These are phyloP conservation scores for Cryptococcus sp. DNA, from an alignment of 1,284 basidiomycete species.

Conservation along the genomic window DNA sequence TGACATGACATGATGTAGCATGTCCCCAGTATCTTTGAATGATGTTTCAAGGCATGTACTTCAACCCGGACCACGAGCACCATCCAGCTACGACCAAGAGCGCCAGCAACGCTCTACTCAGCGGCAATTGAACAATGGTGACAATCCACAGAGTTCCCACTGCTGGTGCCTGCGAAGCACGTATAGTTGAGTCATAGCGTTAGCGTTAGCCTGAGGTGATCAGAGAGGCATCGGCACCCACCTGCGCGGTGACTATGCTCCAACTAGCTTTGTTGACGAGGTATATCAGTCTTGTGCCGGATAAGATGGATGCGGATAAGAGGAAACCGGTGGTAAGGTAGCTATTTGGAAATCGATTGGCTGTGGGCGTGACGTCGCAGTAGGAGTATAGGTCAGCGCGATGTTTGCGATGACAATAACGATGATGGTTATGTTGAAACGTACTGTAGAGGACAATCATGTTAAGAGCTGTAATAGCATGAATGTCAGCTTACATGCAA, in stretches of 20 bases:
- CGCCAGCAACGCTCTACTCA: conserved; percentile 39
- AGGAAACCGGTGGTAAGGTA: conserved; percentile 29
- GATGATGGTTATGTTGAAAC: conserved; percentile 8
- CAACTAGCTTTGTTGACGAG: conserved; percentile 50
- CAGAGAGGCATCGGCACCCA: conserved; percentile 15
- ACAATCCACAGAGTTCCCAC: conserved; percentile 53
- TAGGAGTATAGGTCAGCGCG: not conserved
- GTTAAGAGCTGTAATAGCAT: conserved; percentile 33
- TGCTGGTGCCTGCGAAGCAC: conserved; percentile 41
- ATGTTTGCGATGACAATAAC: not conserved
- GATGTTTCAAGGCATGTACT: conserved; percentile 27
- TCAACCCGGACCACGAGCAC: conserved; percentile 38
- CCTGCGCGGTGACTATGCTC: conserved; percentile 45
- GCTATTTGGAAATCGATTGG: conserved; percentile 35
- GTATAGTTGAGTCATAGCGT: not conserved
- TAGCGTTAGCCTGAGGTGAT: not conserved
- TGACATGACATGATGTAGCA: conserved; percentile 4
- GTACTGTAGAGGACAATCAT: conserved; percentile 46
- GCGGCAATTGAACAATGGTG: conserved; percentile 50
- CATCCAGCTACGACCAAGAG: conserved; percentile 34
- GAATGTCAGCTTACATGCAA: not conserved
- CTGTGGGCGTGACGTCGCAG: conserved; percentile 19
- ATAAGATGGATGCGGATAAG: conserved; percentile 35
- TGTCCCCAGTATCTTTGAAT: not conserved
- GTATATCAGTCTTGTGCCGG: conserved; percentile 50